A percentile compares a stretch with the other conserved stretches of the same genome.
phyloP scores from a whole-genome alignment of 1,139 yeast species.

The Yamadazyma sp. region DNA sequence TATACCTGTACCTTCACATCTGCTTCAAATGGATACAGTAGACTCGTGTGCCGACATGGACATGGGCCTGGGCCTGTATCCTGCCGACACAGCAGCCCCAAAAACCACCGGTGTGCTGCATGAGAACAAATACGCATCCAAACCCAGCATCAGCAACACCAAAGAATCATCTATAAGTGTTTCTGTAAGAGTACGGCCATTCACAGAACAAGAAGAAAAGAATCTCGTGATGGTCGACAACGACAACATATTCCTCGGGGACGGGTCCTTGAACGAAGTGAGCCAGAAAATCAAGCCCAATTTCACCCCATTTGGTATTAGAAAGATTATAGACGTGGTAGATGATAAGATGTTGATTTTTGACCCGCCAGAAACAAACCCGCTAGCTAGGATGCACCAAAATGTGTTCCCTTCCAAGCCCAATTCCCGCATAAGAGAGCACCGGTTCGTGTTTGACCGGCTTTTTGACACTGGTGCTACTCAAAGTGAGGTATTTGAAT shows the following conservation, averaged over 20 bases:
- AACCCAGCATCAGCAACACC: too few relatives aligned
- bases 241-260: conserved; percentile 51
- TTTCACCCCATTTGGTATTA: conserved; percentile 49
- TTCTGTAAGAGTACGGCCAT: conserved; percentile 84
- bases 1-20: too few relatives aligned
- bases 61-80: background rate
- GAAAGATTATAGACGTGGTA: conserved; percentile 77
- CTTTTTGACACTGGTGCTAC: conserved; percentile 64
- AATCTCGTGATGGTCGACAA: conserved; percentile 40
- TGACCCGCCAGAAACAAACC: conserved; percentile 82
- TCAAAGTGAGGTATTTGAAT: conserved; percentile 66
- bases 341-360: conserved; percentile 88
- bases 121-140: too few relatives aligned
- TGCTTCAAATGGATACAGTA: background rate
- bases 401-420: conserved; percentile 49
- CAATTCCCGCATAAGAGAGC: conserved; percentile 64
- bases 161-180: conserved; percentile 39
- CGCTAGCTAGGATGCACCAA: conserved; percentile 59
- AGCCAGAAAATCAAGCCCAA: conserved; percentile 10
- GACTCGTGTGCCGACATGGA: background rate
- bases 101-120: too few relatives aligned
- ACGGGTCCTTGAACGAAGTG: conserved; percentile 45
- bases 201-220: conserved; percentile 57
- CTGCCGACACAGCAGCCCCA: too few relatives aligned
- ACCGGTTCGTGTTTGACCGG: conserved; percentile 78